These are phyloP conservation scores for Leptographium wingfieldii DNA, from an alignment of 2,329 filamentous ascomycete genomes.

Conservation along the genomic window DNA sequence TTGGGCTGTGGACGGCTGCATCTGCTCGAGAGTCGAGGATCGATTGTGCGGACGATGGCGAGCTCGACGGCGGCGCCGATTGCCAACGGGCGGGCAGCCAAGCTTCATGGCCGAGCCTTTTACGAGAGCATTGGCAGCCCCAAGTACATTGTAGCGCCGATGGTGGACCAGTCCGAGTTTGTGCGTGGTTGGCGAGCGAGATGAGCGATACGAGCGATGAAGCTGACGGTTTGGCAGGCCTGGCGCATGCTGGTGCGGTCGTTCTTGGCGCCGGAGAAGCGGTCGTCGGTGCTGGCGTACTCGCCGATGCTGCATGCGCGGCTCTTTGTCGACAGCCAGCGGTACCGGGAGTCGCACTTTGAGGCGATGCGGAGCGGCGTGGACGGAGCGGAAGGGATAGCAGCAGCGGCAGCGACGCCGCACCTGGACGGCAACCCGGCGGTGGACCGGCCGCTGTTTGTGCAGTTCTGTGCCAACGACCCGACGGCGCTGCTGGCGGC, in stretches of 20 bases:
- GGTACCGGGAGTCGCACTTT: slow-evolving; percentile 71
- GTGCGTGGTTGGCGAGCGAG: slow-evolving; percentile 34
- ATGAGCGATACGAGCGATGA: not conserved
- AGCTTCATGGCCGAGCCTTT: slow-evolving; percentile 75
- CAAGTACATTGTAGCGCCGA: slow-evolving; percentile 82
- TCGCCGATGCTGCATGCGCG: slow-evolving; percentile 95
- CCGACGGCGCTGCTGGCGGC: slow-evolving; percentile 68
- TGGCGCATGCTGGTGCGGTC: slow-evolving; percentile 96
- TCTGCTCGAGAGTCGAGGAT: not conserved
- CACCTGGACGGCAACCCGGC: slow-evolving; percentile 79
- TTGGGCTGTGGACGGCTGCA: not conserved
- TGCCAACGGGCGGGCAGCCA: slow-evolving; percentile 23
- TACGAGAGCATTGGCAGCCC: slow-evolving; percentile 92
- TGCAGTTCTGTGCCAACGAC: slow-evolving; percentile 92
- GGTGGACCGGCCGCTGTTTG: slow-evolving; percentile 79
- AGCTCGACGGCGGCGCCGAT: not conserved
- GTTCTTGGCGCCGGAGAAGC: slow-evolving; percentile 59
- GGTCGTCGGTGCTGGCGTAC: slow-evolving; percentile 65
- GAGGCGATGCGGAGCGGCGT: slow-evolving; percentile 41
- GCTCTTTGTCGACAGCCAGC: slow-evolving; percentile 63
- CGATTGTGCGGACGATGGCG: slow-evolving; percentile 7
- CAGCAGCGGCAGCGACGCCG: slow-evolving; percentile 16
- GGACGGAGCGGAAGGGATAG: slow-evolving; percentile 15
- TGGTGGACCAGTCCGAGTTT: slow-evolving; percentile 98
- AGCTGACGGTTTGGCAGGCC: slow-evolving; percentile 41